These are phyloP conservation scores for Penicillium sp. DNA, from an alignment of 2,329 filamentous ascomycete genomes.

Conservation along the genomic window DNA sequence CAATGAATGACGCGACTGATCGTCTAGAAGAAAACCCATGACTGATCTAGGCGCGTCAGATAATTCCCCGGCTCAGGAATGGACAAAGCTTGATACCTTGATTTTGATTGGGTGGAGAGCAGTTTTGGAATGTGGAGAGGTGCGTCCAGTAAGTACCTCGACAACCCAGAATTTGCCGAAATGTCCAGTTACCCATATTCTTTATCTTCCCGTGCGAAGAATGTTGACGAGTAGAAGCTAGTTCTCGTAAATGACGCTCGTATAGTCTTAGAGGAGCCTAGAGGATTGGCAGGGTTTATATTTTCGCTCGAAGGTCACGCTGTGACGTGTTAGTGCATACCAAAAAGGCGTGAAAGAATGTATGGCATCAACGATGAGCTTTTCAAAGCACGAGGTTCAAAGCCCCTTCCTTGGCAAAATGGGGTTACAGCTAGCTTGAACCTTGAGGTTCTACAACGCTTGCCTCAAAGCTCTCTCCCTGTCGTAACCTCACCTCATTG, in stretches of 20 bases:
- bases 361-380: not conserved
- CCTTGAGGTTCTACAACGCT: conserved; percentile 8
- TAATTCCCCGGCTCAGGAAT: conserved; percentile 9
- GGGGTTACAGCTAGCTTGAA: conserved; percentile 7
- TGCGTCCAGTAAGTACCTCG: not conserved
- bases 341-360: conserved; percentile 5
- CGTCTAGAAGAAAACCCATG: not conserved
- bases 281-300: not conserved
- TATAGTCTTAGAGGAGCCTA: not conserved
- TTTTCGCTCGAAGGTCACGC: not conserved
- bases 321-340: conserved; percentile 13
- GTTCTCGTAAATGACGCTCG: not conserved
- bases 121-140: conserved; percentile 11
- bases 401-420: conserved; percentile 14
- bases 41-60: not conserved
- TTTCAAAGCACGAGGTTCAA: conserved; percentile 1
- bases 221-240: no score
- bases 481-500: not conserved
- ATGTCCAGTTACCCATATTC: no score
- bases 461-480: not conserved
- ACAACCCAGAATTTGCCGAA: not conserved
- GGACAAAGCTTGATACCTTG: not conserved
- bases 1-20: not conserved
- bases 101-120: not conserved
- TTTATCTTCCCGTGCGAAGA: not conserved